Evolutionary conservation across 2,329 filamentous ascomycete genomes (phyloP), one percentile per base, ranked within the genome.

Genomic region (Onygena corvina): DNA sequence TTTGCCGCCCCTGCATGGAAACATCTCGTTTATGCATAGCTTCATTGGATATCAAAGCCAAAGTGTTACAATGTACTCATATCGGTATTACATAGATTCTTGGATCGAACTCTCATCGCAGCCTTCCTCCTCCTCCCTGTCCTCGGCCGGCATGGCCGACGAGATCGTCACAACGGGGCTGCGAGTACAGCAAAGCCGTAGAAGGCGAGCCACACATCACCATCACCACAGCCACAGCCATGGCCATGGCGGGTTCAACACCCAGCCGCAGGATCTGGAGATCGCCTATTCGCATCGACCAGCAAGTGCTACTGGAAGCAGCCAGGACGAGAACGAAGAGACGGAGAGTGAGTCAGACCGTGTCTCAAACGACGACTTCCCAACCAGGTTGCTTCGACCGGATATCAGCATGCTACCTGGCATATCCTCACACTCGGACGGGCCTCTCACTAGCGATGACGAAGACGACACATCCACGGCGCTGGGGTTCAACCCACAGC

Each of bases 91-190:
- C 50, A 57, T 72, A 89, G 92, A 96, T 71, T 95, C 92, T 6
- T 98, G 92, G 92, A 80, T 96, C 58, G 90, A 98, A 65, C 81
- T 98, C 53, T 80, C 84, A 42, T 95, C 90, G 3, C 86, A 92
- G 59, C 88, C 90, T 5, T 95, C 90, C 0, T 94, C 90, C 1
- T 94, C 90, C 2, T 95, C 89, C 11, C 73, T 94, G 9, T 94
- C 89, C 16, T 94, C 77, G 16, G 68, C 80, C 48, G 80, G 83
- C 61, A 66, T 66, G 48, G 67, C 77, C 54, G 88, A 94, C 56
- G 89, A 95, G 61, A 90, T 94, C 57, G 84, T 94, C 56, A 94
- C 87, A 1, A 92, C 86, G 3, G 89, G 89, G 21, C 75, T 95
- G 35, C 80, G 81, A 48, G 81, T 95, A 47, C 82, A 84, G 55